Percentiles rank a stretch among this genome's conserved stretches.
Conservation (phyloP, 345 rosid species). For the Erysimum cheiranthoides region DNA sequence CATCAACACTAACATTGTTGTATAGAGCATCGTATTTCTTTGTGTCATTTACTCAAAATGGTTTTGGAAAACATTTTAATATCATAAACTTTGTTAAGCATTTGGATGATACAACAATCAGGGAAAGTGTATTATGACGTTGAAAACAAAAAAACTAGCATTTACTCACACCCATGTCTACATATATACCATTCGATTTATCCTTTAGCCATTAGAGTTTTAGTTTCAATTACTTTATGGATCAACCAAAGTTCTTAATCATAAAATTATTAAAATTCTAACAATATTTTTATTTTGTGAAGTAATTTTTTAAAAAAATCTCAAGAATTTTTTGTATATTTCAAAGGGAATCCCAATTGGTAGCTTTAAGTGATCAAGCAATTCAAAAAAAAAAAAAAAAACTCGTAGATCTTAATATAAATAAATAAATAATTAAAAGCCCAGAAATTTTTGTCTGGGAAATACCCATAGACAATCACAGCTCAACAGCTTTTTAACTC, state of each 20-base stretch:
- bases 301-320: too few relatives aligned
- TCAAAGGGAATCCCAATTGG: constrained; percentile 5
- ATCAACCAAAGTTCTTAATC: too few relatives aligned
- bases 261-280: too few relatives aligned
- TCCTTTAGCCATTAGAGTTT: background rate
- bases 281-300: too few relatives aligned
- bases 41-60: background rate
- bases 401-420: constrained; percentile 28
- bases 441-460: constrained; percentile 42
- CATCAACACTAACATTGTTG: constrained; percentile 12
- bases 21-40: background rate
- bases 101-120: too few relatives aligned
- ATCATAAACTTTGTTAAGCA: background rate
- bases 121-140: too few relatives aligned
- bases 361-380: constrained; percentile 4
- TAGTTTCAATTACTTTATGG: too few relatives aligned
- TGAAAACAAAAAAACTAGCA: too few relatives aligned
- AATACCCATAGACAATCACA: constrained; percentile 64
- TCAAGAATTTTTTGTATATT: background rate
- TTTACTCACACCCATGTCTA: background rate
- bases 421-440: constrained; percentile 14
- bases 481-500: constrained; percentile 64
- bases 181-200: background rate
- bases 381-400: background rate
- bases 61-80: background rate